A percentile compares a stretch with the other conserved stretches of the same genome.
Evolutionary conservation across 2,329 filamentous ascomycete genomes (phyloP).

Genomic region (Alternaria rosae): DNA sequence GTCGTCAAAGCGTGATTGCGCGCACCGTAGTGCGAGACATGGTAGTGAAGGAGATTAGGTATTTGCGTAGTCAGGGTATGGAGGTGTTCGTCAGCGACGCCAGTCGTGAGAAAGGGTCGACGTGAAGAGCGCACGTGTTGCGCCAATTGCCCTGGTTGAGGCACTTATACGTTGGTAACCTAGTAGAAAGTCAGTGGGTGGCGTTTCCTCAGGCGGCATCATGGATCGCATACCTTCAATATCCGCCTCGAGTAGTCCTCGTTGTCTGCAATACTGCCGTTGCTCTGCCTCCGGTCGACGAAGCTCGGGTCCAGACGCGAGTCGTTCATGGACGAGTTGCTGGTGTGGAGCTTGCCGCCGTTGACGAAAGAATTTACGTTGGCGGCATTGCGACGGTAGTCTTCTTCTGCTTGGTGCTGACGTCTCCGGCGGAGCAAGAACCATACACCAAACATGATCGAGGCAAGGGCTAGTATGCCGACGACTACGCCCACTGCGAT

Average conservation of each 20-base stretch:
- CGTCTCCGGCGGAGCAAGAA: constrained; percentile 78
- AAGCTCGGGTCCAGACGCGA: constrained; percentile 83
- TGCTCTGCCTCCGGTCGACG: constrained; percentile 84
- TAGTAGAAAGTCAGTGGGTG: constrained; percentile 25
- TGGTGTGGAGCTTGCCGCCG: constrained; percentile 68
- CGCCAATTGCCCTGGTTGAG: constrained; percentile 11
- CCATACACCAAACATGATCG: constrained; percentile 71
- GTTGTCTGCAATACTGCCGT: constrained; percentile 96
- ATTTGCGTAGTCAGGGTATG: constrained; percentile 17
- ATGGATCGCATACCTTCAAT: constrained; percentile 71
- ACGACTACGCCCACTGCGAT: constrained; percentile 90
- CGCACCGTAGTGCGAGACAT: constrained; percentile 34
- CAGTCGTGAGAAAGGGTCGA: constrained; percentile 9
- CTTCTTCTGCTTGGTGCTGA: constrained; percentile 80
- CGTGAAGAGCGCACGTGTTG: constrained; percentile 10
- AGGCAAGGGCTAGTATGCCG: constrained; percentile 74
- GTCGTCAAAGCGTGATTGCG: constrained; percentile 42
- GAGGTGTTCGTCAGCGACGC: constrained; percentile 17
- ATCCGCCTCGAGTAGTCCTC: constrained; percentile 96
- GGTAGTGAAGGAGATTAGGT: constrained; percentile 26
- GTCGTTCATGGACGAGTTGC: constrained; percentile 76
- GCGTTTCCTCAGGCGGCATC: background rate
- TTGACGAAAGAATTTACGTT: constrained; percentile 75
- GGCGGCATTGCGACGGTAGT: constrained; percentile 81
- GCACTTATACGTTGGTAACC: constrained; percentile 48